phyloP scores from a whole-genome alignment of 352 stramenopile species.

The Hyaloperonospora arabidopsidis region DNA sequence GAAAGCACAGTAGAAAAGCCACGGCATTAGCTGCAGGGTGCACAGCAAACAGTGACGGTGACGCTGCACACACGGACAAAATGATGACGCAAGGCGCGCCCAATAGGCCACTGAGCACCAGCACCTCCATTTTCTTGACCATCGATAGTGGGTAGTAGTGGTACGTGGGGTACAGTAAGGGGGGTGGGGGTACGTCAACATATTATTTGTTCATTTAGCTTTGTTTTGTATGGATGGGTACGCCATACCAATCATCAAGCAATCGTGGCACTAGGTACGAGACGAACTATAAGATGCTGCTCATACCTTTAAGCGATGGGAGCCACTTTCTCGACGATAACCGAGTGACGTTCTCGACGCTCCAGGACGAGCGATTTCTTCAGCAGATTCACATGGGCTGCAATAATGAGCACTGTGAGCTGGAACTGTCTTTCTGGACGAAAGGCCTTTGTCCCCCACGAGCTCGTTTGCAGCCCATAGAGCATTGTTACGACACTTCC shows the following conservation, averaged over 20 bases:
- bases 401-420: constrained; percentile 38
- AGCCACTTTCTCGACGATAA: constrained; percentile 13
- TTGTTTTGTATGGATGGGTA: constrained; percentile 10
- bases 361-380: constrained; percentile 28
- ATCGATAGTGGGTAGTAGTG: constrained; percentile 15
- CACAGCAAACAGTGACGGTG: constrained; percentile 45
- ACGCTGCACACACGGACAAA: constrained; percentile 26
- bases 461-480: constrained; percentile 42
- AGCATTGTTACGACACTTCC: constrained; percentile 37
- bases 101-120: constrained; percentile 47
- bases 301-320: neutral
- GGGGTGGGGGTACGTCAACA: too few relatives aligned
- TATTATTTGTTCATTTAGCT: too few relatives aligned
- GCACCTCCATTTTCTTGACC: constrained; percentile 50
- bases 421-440: constrained; percentile 34
- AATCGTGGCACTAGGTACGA: neutral
- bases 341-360: constrained; percentile 2
- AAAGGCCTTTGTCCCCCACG: constrained; percentile 32
- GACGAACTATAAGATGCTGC: neutral
- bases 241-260: constrained; percentile 4
- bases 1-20: constrained; percentile 54
- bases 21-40: constrained; percentile 57
- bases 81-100: constrained; percentile 41
- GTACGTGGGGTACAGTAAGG: too few relatives aligned
- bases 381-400: constrained; percentile 44